Base-by-base conservation (phyloP, 805 yeast species). In the Kazachstania africana region DNA sequence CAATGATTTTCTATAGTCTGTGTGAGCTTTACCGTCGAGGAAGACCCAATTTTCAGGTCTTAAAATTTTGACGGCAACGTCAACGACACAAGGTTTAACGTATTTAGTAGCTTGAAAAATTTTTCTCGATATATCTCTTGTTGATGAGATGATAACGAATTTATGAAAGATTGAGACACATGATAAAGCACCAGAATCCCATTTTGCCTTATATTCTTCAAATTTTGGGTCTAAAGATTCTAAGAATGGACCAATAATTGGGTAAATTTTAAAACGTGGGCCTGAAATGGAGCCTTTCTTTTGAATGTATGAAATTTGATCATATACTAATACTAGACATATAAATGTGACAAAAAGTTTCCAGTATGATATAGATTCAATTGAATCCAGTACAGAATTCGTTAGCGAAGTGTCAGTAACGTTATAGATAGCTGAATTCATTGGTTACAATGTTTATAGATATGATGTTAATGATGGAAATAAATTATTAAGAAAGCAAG, bases 31-130 rank as follows among this genome's bases (percentile, higher is more conserved):
- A 45, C 98, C 98, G 52, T 91, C 98, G 49, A 85, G 62, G 57
- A 91, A 91, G 23, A 91, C 98, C 98, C 98, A 91, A 65, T 88
- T 91, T 28, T 88, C 68, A 28, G 97, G 96, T 60, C 97, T 75
- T 50, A 91, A 65, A 43, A 91, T 83, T 61, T 91, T 91, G 40
- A 77, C 68, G 14, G 98, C 98, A 33, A 85, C 97, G 55, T 91
- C 98, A 42, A 91, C 98, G 38, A 91, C 95, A 63, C 98, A 91
- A 5, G 98, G 98, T 59, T 85, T 85, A 39, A 85, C 96, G 51
- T 69, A 91, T 29, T 73, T 68, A 24, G 95, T 94, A 13, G 94
- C 75, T 50, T 73, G 77, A 47, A 88, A 68, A 38, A 85, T 74
- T 49, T 87, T 87, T 55, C 96, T 74, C 19, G 95, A 80, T 38